These are phyloP conservation scores for Cephaloascus albidus DNA, from an alignment of 805 yeast genomes.

Conservation along the genomic window DNA sequence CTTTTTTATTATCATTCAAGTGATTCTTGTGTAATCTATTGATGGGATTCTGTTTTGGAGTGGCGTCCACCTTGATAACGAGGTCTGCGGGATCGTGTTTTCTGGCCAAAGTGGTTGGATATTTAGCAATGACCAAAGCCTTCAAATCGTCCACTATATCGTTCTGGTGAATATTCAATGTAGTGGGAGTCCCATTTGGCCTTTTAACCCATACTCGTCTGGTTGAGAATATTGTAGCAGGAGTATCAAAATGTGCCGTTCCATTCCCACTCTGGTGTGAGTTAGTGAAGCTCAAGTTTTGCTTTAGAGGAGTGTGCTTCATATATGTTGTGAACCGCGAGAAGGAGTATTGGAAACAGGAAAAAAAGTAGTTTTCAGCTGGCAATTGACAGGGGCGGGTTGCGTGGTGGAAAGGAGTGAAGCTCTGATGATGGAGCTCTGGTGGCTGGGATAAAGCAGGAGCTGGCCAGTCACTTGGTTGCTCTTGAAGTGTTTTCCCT, in stretches of 20 bases:
- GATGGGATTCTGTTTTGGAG: not conserved
- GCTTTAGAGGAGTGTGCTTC: not conserved
- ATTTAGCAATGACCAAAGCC: slow-evolving; percentile 48
- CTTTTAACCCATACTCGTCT: slow-evolving; percentile 49
- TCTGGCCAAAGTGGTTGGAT: slow-evolving; percentile 56
- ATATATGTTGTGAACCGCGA: no score
- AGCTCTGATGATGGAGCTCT: no score
- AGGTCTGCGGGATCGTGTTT: slow-evolving; percentile 64
- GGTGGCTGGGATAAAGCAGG: no score
- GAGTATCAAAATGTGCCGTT: not conserved
- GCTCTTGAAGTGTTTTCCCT: no score
- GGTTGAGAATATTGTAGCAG: slow-evolving; percentile 7
- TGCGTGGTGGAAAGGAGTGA: no score
- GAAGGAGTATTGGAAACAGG: no score
- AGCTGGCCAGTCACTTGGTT: no score
- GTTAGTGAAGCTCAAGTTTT: not conserved
- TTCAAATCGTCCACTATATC: slow-evolving; percentile 84
- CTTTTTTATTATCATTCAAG: not conserved
- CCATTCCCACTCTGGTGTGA: not conserved
- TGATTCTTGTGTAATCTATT: slow-evolving; percentile 1
- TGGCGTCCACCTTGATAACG: slow-evolving; percentile 22
- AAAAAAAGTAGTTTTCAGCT: no score
- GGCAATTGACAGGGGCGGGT: no score
- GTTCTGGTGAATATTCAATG: slow-evolving; percentile 46
- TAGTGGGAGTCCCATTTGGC: slow-evolving; percentile 52